These are phyloP conservation scores for Aschersonia sp. DNA, from an alignment of 2,329 filamentous ascomycete species.

Conservation along the genomic window DNA sequence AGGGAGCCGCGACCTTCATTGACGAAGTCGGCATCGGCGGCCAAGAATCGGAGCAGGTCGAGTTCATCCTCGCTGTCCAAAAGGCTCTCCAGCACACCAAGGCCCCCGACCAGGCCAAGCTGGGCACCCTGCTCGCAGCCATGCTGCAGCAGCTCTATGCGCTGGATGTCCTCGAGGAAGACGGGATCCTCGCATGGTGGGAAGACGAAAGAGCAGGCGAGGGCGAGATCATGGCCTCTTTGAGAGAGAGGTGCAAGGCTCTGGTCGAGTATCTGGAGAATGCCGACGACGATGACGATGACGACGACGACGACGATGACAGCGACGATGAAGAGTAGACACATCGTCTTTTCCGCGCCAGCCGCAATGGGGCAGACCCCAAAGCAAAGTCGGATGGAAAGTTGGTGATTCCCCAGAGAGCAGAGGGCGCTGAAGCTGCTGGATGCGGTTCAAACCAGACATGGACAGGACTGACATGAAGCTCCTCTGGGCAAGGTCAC, in stretches of 20 bases:
- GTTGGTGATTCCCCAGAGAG: too few relatives aligned
- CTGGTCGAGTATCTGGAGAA: constrained; percentile 78
- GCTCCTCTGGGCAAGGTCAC: too few relatives aligned
- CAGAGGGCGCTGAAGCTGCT: too few relatives aligned
- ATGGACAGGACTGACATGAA: too few relatives aligned
- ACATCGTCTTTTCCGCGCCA: too few relatives aligned
- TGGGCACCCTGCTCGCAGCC: constrained; percentile 55
- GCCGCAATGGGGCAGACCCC: too few relatives aligned
- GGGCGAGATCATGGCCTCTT: constrained; percentile 50
- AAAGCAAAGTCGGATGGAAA: too few relatives aligned
- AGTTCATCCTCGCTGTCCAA: constrained; percentile 72
- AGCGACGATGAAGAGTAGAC: constrained; percentile 1
- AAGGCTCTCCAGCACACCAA: constrained; percentile 56
- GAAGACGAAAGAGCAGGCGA: constrained; percentile 52
- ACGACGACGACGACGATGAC: constrained; percentile 33
- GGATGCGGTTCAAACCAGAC: too few relatives aligned
- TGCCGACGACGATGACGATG: constrained; percentile 57
- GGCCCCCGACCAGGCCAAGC: constrained; percentile 33
- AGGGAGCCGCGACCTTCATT: constrained; percentile 40
- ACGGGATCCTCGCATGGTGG: constrained; percentile 85
- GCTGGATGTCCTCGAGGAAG: constrained; percentile 74
- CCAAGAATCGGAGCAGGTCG: constrained; percentile 66
- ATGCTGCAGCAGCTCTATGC: constrained; percentile 75
- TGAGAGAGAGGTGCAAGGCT: constrained; percentile 59
- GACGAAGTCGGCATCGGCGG: constrained; percentile 45